Percentiles rank a stretch among this genome's conserved stretches.
These are phyloP conservation scores for Pythium angustatum DNA, from an alignment of 352 stramenopile genomes.

Conservation along the genomic window DNA sequence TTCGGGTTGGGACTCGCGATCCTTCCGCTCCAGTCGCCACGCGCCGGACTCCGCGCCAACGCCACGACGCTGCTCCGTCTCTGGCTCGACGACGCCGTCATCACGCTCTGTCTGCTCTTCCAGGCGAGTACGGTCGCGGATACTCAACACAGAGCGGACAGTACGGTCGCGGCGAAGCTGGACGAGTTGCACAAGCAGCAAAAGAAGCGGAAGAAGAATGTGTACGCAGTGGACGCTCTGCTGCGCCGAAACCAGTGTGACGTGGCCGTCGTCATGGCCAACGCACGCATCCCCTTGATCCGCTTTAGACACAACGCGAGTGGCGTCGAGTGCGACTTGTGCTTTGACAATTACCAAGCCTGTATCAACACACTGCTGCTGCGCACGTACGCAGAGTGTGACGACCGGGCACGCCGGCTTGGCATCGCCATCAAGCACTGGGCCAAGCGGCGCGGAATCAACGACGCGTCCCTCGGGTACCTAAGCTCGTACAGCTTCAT, in stretches of 20 bases:
- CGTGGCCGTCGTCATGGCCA: constrained; percentile 63
- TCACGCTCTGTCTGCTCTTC: constrained; percentile 7
- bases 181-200: constrained; percentile 33
- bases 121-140: too few relatives aligned
- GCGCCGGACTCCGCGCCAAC: constrained; percentile 5
- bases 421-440: constrained; percentile 97
- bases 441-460: constrained; percentile 96
- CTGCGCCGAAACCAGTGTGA: constrained; percentile 57
- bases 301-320: constrained; percentile 61
- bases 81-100: constrained; percentile 3
- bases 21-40: constrained; percentile 1
- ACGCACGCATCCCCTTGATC: constrained; percentile 82
- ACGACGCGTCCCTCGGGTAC: constrained; percentile 94
- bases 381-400: constrained; percentile 73
- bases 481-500: constrained; percentile 99
- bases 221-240: constrained; percentile 24
- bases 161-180: constrained; percentile 14
- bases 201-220: constrained; percentile 20
- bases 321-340: constrained; percentile 76
- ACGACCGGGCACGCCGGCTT: constrained; percentile 81
- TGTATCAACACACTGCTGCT: constrained; percentile 81
- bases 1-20: constrained; percentile 1
- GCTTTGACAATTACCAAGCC: constrained; percentile 83
- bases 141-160: too few relatives aligned
- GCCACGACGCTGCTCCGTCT: constrained; percentile 9